Base-by-base conservation (phyloP, 805 yeast species). In the Schwanniomyces yamadae region DNA sequence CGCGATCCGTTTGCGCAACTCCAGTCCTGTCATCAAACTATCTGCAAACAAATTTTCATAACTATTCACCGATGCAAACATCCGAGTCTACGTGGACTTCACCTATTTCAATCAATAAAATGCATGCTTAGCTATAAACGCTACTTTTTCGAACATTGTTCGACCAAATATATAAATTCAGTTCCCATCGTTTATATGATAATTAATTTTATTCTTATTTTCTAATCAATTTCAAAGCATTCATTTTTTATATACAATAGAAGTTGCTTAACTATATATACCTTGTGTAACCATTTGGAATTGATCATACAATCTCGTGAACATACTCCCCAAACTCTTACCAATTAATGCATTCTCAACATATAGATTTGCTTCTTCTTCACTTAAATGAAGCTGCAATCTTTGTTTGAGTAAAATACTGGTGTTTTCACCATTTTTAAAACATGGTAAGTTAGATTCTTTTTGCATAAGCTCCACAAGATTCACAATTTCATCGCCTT, bases 201-300 rank as follows among this genome's bases (percentile, higher is more conserved):
- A n/a, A 27, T n/a, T n/a, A n/a, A n/a, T n/a, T n/a, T n/a, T n/a
- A n/a, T n/a, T n/a, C n/a, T n/a, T n/a, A n/a, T n/a, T n/a, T n/a
- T n/a, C n/a, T n/a, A n/a, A n/a, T n/a, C n/a, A n/a, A n/a, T n/a
- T n/a, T n/a, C n/a, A n/a, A n/a, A n/a, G n/a, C n/a, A n/a, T n/a
- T n/a, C n/a, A n/a, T n/a, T n/a, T n/a, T n/a, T n/a, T n/a, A n/a
- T n/a, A n/a, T n/a, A n/a, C n/a, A n/a, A n/a, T n/a, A 28, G 21
- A 16, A 28, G 23, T 19, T 8, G 15, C 18, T 57, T 55, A 82
- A 52, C 77, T 80, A 59, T 88, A 93, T 18, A 93, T 93, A 28
- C 99, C 99, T 64, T 93, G 99, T 0, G 98, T 90, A 32, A 89
- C 64, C 59, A 93, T 67, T 61, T 93, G 99, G 66, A 85, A 93